Evolutionary conservation across 2,329 filamentous ascomycete genomes (phyloP).

Genomic region (Chaetothyriales sp.): DNA sequence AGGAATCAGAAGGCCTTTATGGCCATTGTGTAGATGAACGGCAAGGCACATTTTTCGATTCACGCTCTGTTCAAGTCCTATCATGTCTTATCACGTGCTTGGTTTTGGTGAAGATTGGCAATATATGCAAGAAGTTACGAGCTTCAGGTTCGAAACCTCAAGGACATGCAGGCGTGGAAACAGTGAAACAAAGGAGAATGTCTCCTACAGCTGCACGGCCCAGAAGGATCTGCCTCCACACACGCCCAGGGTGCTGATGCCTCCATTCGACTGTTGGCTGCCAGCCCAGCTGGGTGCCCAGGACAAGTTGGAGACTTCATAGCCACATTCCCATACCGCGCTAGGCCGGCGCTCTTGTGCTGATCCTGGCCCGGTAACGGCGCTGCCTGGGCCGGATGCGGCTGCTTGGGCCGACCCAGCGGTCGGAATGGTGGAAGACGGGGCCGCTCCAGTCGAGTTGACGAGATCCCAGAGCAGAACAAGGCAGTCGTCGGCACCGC

Average conservation of each 20-base stretch:
- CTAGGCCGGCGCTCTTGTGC: conserved; percentile 29
- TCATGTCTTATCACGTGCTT: too few relatives aligned
- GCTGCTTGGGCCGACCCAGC: conserved; percentile 3
- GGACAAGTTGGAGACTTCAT: conserved; percentile 33
- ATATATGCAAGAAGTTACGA: too few relatives aligned
- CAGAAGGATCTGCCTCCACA: conserved; percentile 32
- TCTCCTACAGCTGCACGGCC: conserved; percentile 23
- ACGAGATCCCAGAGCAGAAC: conserved; percentile 90
- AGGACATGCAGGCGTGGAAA: neutral
- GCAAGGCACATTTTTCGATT: too few relatives aligned
- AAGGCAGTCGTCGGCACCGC: conserved; percentile 78
- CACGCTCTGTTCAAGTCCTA: too few relatives aligned
- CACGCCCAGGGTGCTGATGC: conserved; percentile 27
- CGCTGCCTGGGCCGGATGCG: conserved; percentile 9
- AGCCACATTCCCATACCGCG: conserved; percentile 32
- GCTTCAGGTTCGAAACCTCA: too few relatives aligned
- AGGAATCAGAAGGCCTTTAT: too few relatives aligned
- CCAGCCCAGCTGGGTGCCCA: conserved; percentile 27
- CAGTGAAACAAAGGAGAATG: neutral
- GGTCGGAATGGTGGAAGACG: conserved; percentile 5
- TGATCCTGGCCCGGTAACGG: conserved; percentile 7
- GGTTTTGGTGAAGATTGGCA: too few relatives aligned
- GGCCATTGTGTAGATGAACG: too few relatives aligned
- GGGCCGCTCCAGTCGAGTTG: conserved; percentile 4
- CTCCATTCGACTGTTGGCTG: neutral